Base-by-base conservation (phyloP, 2,329 filamentous ascomycete species). In the Monilinia vaccinii-corymbosi region DNA sequence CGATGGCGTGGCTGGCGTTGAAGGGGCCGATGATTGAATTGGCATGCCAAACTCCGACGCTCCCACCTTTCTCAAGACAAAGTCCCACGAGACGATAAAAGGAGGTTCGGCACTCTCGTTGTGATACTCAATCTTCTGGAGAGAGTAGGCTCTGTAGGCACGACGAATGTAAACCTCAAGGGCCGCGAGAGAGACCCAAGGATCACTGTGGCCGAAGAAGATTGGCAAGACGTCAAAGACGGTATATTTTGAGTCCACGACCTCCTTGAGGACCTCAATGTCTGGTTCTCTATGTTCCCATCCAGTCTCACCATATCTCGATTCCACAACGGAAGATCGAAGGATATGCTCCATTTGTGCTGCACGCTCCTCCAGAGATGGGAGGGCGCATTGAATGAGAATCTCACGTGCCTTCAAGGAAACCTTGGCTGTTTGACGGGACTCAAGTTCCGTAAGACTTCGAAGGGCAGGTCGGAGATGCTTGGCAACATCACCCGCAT, bases 331-430 rank as follows among this genome's bases (percentile, higher is more conserved):
- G 0, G 94, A 93, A 31, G 93, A 96, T 62, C 92, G 89, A 59
- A 99, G 81, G 66, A 99, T 99, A 75, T 97, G 93, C 79, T 97
- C 94, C 93, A 99, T 97, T 78, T 99, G 94, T 8, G 88, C 83
- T 31, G 89, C 89, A 68, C 94, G 87, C 81, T 99, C 94, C 75
- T 97, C 94, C 23, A 99, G 80, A 3, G 94, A 99, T 21, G 94
- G 94, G 73, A 99, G 83, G 58, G 94, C 92, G 73, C 91, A 97
- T 76, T 97, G 94, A 65, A 99, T 99, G 70, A 99, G 86, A 56
- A 97, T 87, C 78, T 99, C 94, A 72, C 94, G 89, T 49, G 94
- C 93, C 81, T 99, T 99, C 67, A 99, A 82, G 0, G 93, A 91
- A 46, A 99, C 93, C 85, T 97, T 99, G 66, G 93, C 90, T 13